phyloP scores from a whole-genome alignment of 257 asterid species.

The Scutellaria baicalensis region DNA sequence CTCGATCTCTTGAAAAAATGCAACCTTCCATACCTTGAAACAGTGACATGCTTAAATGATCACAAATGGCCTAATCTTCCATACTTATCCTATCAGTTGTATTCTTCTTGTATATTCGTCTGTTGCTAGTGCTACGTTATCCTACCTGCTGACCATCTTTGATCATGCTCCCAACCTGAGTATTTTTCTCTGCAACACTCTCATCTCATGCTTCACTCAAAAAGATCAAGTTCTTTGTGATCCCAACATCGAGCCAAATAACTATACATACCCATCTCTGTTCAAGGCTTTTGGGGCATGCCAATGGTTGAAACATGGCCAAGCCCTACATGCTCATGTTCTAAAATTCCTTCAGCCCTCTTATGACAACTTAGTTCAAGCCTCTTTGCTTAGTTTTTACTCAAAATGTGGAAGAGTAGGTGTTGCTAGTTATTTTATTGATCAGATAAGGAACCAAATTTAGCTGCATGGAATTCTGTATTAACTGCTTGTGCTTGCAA shows the following conservation, averaged over 20 bases:
- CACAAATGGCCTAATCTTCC: slow-evolving; percentile 53
- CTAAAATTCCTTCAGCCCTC: slow-evolving; percentile 50
- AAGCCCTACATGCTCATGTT: slow-evolving; percentile 56
- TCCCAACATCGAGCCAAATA: slow-evolving; percentile 40
- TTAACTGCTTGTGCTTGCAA: slow-evolving; percentile 49
- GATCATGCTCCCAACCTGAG: slow-evolving; percentile 38
- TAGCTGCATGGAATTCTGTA: slow-evolving; percentile 72
- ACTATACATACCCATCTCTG: slow-evolving; percentile 66
- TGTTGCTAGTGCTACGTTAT: slow-evolving; percentile 31
- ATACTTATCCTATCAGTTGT: slow-evolving; percentile 65
- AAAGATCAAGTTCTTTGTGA: slow-evolving; percentile 28
- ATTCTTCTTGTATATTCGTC: slow-evolving; percentile 46
- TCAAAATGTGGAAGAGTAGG: slow-evolving; percentile 47
- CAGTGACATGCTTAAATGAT: slow-evolving; percentile 60
- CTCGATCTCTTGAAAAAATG: slow-evolving; percentile 43
- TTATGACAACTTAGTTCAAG: slow-evolving; percentile 53
- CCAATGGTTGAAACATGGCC: slow-evolving; percentile 44
- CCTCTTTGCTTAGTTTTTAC: slow-evolving; percentile 64
- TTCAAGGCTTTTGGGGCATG: slow-evolving; percentile 56
- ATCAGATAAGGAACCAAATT: slow-evolving; percentile 50
- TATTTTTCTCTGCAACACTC: slow-evolving; percentile 61
- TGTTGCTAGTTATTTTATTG: slow-evolving; percentile 39
- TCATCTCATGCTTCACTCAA: slow-evolving; percentile 44
- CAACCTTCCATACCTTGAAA: slow-evolving; percentile 42
- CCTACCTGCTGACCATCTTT: slow-evolving; percentile 47